Conservation (phyloP, 106 monocot species). For the Vanilla planifolia region DNA sequence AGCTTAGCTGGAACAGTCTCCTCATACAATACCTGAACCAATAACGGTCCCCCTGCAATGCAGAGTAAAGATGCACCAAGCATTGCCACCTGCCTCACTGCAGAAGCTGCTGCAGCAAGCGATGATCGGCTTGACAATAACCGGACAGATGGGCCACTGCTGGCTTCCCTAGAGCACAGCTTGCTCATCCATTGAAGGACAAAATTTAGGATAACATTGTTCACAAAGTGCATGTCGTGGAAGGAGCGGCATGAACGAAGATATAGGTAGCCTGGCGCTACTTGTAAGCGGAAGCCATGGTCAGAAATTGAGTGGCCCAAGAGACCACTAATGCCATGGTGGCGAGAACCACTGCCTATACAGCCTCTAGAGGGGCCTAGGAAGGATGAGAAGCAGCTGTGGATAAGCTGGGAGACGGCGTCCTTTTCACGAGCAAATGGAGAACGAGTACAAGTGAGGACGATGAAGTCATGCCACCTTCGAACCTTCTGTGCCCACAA, state of each 20-base stretch:
- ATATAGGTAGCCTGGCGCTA: conserved; percentile 70
- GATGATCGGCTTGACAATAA: conserved; percentile 35
- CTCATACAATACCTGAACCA: conserved; percentile 71
- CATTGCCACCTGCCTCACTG: conserved; percentile 44
- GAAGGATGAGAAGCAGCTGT: conserved; percentile 79
- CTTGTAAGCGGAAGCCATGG: conserved; percentile 17
- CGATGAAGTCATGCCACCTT: conserved; percentile 88
- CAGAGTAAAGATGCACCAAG: conserved; percentile 43
- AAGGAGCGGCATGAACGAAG: conserved; percentile 66
- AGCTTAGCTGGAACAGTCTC: conserved; percentile 72
- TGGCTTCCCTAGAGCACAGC: conserved; percentile 23
- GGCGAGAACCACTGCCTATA: conserved; percentile 2
- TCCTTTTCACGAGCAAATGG: conserved; percentile 71
- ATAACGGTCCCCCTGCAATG: conserved; percentile 42
- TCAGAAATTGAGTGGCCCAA: conserved; percentile 50
- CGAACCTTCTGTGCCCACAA: conserved; percentile 84
- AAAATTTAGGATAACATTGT: conserved; percentile 37
- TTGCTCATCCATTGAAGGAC: conserved; percentile 42
- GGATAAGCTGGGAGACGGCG: conserved; percentile 61
- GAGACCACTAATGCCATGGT: conserved; percentile 58
- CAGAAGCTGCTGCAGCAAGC: conserved; percentile 33
- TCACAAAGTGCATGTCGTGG: conserved; percentile 66
- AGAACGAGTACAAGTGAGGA: conserved; percentile 58
- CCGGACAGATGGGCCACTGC: conserved; percentile 7
- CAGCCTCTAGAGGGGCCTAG: conserved; percentile 26